Percentiles rank a stretch among this genome's conserved stretches.
Conservation (phyloP, 495 filamentous ascomycete genomes). For the Sphaerosporella brunnea region DNA sequence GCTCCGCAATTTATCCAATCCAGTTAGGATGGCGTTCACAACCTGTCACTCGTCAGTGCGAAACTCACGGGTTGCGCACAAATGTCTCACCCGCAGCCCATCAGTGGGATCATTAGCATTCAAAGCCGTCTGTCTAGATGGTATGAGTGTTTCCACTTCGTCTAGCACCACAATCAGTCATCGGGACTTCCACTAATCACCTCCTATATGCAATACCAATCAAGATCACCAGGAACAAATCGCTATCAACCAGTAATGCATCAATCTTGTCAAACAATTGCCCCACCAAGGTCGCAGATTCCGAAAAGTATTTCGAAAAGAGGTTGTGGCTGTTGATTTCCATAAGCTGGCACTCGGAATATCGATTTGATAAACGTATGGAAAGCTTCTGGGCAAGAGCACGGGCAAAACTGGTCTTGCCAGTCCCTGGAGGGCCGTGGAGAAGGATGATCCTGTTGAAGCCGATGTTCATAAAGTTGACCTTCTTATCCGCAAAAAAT, state of each 20-base stretch:
- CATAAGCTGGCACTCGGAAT: constrained; percentile 30
- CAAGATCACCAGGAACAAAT: constrained; percentile 34
- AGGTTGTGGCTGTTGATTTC: constrained; percentile 36
- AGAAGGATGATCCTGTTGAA: constrained; percentile 33
- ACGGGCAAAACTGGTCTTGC: constrained; percentile 17
- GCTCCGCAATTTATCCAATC: constrained; percentile 28
- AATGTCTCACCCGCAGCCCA: constrained; percentile 29
- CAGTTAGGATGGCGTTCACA: constrained; percentile 26
- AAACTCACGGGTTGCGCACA: too few relatives aligned
- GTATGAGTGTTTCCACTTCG: constrained; percentile 38
- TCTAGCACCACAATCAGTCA: constrained; percentile 24
- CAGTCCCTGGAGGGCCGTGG: constrained; percentile 37
- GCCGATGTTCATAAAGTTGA: constrained; percentile 23
- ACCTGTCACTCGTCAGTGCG: constrained; percentile 8
- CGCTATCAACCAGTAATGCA: constrained; percentile 30
- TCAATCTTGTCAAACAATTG: constrained; percentile 35
- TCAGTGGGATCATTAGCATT: constrained; percentile 33
- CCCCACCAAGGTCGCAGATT: constrained; percentile 38
- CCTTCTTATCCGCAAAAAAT: constrained; percentile 25
- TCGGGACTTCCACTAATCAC: background rate
- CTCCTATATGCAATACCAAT: constrained; percentile 30
- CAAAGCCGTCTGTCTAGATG: constrained; percentile 30
- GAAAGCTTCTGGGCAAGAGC: constrained; percentile 40
- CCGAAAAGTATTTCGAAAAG: constrained; percentile 38
- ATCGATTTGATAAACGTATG: constrained; percentile 35